Base-by-base conservation (phyloP, 2,329 filamentous ascomycete genomes). In the Rhinocladiella mackenziei region DNA sequence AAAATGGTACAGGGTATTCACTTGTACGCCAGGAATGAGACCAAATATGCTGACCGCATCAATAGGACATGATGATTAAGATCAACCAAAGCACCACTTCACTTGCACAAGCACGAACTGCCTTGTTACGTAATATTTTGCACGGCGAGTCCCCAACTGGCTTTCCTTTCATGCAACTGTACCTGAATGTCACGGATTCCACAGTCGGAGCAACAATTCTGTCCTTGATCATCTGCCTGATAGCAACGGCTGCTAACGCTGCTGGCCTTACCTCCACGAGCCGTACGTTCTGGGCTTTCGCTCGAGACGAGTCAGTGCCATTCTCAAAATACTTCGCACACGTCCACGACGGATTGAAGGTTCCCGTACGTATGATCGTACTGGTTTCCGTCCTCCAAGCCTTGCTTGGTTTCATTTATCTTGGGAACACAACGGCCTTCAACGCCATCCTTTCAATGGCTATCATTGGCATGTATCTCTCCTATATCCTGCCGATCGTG, bases 401-500 rank as follows among this genome's bases (percentile, higher is more conserved):
- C 18, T 19, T 58, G 6, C 40, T 50, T 3, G 39, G 53, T 0
- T 45, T 59, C 2, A 51, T 55, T 5, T 25, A 55, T 5, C 39
- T 60, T 11, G 56, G 43, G 8, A 43, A 26, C 19, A 51, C 51
- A 3, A 47, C 45, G 4, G 58, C 58, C 2, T 59, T 60, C 41
- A 57, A 55, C 29, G 55, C 56, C 3, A 49, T 60, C n/a, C 34
- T 56, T 2, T 58, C 56, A 6, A 48, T 58, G 20, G 43, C 55
- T 1, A 45, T 54, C 6, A 38, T 58, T 6, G 53, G 72, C 7
- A 73, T 77, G 62, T 72, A 70, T 51, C 54, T 71, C 19, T 67
- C 69, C 0, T 74, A 75, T 46, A 53, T 69, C 4, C 65, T 73
- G 28, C 73, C 72, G 0, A 64, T 75, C 15, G 40, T 67, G 22